phyloP scores from a whole-genome alignment of 1,139 yeast species.

The Nakaseomyces delphensis region DNA sequence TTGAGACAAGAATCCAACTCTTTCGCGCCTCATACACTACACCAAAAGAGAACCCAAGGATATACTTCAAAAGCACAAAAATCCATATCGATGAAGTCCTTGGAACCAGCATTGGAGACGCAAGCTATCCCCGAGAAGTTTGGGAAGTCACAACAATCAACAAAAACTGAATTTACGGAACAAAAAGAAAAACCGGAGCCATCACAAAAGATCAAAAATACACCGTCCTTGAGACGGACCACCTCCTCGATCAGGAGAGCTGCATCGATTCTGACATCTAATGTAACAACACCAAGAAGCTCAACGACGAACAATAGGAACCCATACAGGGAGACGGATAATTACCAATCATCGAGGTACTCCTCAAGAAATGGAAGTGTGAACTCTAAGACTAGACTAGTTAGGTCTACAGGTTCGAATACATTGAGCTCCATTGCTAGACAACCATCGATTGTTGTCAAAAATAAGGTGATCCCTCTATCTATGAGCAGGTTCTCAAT shows the following conservation, averaged over 20 bases:
- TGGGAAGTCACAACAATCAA: neutral
- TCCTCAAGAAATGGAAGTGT: neutral
- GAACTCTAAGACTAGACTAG: conserved; percentile 10
- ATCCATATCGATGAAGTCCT: conserved; percentile 21
- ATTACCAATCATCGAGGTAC: conserved; percentile 4
- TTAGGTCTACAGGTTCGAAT: conserved; percentile 24
- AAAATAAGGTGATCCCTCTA: conserved; percentile 29
- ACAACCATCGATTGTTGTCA: conserved; percentile 31
- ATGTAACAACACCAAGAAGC: conserved; percentile 11
- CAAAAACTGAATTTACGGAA: neutral
- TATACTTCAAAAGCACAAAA: conserved; percentile 26
- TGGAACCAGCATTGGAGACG: conserved; percentile 14
- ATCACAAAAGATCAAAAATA: conserved; percentile 7
- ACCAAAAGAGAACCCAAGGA: conserved; percentile 25
- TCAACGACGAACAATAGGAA: conserved; percentile 6
- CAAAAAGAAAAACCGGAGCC: neutral
- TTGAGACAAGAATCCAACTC: conserved; percentile 10
- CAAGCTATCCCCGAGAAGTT: neutral
- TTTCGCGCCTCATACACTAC: conserved; percentile 19
- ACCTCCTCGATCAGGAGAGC: conserved; percentile 32
- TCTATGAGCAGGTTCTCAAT: conserved; percentile 25
- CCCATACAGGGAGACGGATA: neutral
- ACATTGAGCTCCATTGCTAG: conserved; percentile 26
- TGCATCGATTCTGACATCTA: conserved; percentile 26
- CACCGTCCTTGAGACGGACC: conserved; percentile 28